Percentiles rank a stretch among this genome's conserved stretches.
Evolutionary conservation across 768 basidiomycete species (phyloP).

Genomic region (Inosperma sp.): DNA sequence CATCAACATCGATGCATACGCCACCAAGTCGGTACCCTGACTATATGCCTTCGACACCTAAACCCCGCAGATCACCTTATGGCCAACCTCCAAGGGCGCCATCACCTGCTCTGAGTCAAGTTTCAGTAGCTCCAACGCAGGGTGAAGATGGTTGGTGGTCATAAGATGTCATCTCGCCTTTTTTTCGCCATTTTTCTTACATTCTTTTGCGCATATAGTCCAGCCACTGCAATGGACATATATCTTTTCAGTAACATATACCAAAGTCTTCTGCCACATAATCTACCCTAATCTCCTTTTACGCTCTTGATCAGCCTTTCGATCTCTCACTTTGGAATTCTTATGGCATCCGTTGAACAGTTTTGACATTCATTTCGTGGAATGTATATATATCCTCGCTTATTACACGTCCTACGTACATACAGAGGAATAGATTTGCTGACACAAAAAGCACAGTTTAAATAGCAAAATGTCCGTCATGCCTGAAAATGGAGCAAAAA

Average conservation of each 20-base stretch:
- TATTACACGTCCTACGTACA: too few relatives aligned
- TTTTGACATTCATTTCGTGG: too few relatives aligned
- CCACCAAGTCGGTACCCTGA: conserved; percentile 35
- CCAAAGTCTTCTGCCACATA: neutral
- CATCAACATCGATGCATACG: conserved; percentile 27
- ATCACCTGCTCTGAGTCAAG: conserved; percentile 74
- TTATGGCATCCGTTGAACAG: neutral
- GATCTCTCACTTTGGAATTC: neutral
- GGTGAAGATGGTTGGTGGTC: conserved; percentile 79
- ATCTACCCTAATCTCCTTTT: conserved; percentile 2
- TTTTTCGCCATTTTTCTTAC: conserved; percentile 12
- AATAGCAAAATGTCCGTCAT: neutral
- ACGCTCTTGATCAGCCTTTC: conserved; percentile 4
- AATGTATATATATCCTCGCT: too few relatives aligned
- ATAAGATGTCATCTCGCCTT: conserved; percentile 28
- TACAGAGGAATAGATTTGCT: too few relatives aligned
- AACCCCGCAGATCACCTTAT: conserved; percentile 26
- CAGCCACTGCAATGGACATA: conserved; percentile 12
- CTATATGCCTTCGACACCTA: conserved; percentile 35
- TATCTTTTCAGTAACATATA: conserved; percentile 15
- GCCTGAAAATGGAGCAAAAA: neutral
- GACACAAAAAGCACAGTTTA: too few relatives aligned
- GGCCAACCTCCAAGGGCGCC: conserved; percentile 35
- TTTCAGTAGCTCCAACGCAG: conserved; percentile 66
- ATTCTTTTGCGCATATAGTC: conserved; percentile 9